These are phyloP conservation scores for Ceratocystis eucalypticola DNA, from an alignment of 2,329 filamentous ascomycete species.

Conservation along the genomic window DNA sequence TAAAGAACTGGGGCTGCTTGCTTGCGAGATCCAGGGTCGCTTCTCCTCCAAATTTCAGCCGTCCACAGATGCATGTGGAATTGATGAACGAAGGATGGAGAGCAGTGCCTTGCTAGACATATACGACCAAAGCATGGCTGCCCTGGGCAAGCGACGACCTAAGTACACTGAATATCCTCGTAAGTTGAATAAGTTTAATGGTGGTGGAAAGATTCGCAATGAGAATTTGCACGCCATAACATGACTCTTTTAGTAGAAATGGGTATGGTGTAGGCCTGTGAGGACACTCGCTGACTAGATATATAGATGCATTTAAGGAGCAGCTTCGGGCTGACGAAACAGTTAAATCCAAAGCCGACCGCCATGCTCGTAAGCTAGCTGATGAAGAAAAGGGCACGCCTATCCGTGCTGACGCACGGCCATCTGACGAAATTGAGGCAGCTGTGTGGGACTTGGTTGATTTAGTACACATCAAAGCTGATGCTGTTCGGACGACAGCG, in stretches of 20 bases:
- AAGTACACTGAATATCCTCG: constrained; percentile 36
- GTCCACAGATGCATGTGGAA: constrained; percentile 28
- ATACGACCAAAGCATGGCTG: constrained; percentile 32
- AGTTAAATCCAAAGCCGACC: constrained; percentile 34
- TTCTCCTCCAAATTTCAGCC: constrained; percentile 32
- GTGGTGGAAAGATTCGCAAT: background rate
- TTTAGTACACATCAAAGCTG: constrained; percentile 35
- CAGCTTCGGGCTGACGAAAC: constrained; percentile 35
- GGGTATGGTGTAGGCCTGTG: no score
- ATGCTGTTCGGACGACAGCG: constrained; percentile 28
- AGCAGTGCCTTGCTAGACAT: constrained; percentile 30
- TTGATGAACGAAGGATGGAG: constrained; percentile 32
- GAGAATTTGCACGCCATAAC: no score
- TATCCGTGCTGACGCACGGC: constrained; percentile 32
- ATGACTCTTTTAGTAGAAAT: no score
- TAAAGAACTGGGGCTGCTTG: constrained; percentile 29
- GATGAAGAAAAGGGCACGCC: constrained; percentile 31
- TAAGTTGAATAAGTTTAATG: constrained; percentile 21
- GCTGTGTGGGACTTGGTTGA: constrained; percentile 42
- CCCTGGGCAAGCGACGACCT: constrained; percentile 31
- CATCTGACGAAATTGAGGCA: constrained; percentile 33
- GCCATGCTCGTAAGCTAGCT: constrained; percentile 32
- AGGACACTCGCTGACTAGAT: constrained; percentile 9
- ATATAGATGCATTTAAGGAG: constrained; percentile 32
- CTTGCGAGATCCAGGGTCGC: constrained; percentile 33